phyloP scores from a whole-genome alignment of 495 filamentous ascomycete species.

The Penicillium herquei region DNA sequence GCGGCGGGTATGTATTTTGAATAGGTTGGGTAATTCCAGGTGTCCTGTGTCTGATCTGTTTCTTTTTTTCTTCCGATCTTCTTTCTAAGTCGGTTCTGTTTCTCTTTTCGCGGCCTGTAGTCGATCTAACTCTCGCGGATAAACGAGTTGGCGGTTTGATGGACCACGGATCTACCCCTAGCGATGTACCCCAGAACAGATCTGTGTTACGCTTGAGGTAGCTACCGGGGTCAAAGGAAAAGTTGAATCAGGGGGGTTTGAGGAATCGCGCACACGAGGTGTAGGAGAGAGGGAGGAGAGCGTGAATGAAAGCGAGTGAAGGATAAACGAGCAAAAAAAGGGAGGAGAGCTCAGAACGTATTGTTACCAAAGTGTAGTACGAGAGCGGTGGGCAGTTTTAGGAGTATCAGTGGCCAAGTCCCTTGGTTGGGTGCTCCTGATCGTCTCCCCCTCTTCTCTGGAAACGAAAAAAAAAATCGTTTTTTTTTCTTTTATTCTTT shows the following conservation, averaged over 20 bases:
- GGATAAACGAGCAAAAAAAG: conserved; percentile 11
- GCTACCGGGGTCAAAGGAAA: conserved; percentile 31
- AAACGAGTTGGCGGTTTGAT: conserved; percentile 8
- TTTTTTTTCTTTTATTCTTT: background rate
- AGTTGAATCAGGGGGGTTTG: conserved; percentile 10
- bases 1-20: background rate
- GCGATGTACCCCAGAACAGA: conserved; percentile 43
- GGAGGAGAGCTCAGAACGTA: background rate
- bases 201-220: conserved; percentile 49
- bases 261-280: conserved; percentile 11
- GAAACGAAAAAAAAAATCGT: no score
- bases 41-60: background rate
- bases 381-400: conserved; percentile 2
- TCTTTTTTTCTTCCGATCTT: conserved; percentile 8
- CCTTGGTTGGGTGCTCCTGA: conserved; percentile 20
- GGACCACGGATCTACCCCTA: conserved; percentile 44
- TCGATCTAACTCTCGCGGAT: background rate
- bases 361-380: conserved; percentile 7
- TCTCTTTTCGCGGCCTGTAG: background rate
- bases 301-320: conserved; percentile 1
- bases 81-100: conserved; percentile 1
- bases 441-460: conserved; percentile 15
- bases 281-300: conserved; percentile 2
- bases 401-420: conserved; percentile 3
- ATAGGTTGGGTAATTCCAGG: background rate